These are phyloP conservation scores for Puccinia coronata DNA, from an alignment of 1,284 basidiomycete species.

Conservation along the genomic window DNA sequence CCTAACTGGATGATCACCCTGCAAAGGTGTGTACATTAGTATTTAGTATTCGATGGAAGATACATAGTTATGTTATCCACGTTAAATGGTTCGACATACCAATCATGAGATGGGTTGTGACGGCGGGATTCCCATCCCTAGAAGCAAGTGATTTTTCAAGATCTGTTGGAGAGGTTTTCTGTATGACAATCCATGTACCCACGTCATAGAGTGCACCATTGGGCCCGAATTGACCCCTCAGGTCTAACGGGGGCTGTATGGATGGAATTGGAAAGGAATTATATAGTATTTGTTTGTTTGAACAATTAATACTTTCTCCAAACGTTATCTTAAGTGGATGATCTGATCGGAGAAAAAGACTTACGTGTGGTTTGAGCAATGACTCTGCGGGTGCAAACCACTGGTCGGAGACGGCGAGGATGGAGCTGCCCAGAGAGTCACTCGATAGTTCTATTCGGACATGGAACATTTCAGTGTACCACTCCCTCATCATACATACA, in stretches of 20 bases:
- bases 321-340: too few species aligned
- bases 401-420: constrained; percentile 83
- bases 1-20: constrained; percentile 88
- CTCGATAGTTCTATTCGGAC: constrained; percentile 76
- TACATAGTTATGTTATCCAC: too few species aligned
- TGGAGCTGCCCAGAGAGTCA: constrained; percentile 74
- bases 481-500: too few species aligned
- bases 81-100: constrained; percentile 64
- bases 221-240: constrained; percentile 92
- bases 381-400: constrained; percentile 89
- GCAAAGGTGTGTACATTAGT: neutral
- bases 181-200: neutral
- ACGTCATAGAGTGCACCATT: constrained; percentile 85
- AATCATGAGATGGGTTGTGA: constrained; percentile 86
- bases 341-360: constrained; percentile 55
- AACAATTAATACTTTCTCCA: too few species aligned
- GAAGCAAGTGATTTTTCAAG: neutral
- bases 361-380: constrained; percentile 73
- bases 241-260: constrained; percentile 70
- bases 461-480: too few species aligned
- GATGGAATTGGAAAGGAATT: neutral
- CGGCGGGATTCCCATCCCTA: constrained; percentile 85
- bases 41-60: too few species aligned
- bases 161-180: neutral
- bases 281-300: too few species aligned